A percentile compares a stretch with the other conserved stretches of the same genome.
phyloP scores from a whole-genome alignment of 495 filamentous ascomycete species.

The Aspergillus affinis region DNA sequence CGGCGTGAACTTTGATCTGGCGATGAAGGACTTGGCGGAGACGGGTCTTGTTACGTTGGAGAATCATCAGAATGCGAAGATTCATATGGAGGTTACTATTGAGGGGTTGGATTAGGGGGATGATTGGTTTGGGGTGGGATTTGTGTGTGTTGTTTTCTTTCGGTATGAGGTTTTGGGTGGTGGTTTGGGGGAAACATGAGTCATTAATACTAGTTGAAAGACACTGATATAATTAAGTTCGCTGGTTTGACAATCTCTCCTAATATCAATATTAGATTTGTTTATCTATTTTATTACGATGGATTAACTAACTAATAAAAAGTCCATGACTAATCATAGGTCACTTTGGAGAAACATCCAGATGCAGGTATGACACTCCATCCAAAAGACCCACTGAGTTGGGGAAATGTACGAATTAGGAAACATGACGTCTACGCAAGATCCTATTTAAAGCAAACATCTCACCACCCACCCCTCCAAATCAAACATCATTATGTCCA shows the following conservation, averaged over 20 bases:
- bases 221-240: background rate
- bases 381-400: background rate
- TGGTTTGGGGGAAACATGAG: background rate
- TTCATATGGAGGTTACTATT: constrained; percentile 3
- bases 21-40: background rate
- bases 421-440: background rate
- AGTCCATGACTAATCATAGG: background rate
- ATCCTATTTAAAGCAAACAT: background rate
- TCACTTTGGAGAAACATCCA: background rate
- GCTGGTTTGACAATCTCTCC: too few species aligned
- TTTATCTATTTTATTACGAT: too few species aligned
- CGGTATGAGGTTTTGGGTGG: background rate
- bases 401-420: background rate
- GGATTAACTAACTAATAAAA: too few species aligned
- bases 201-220: background rate
- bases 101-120: background rate
- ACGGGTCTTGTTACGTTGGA: background rate
- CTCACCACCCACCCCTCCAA: too few species aligned
- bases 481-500: constrained; percentile 2
- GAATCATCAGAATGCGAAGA: background rate
- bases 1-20: background rate
- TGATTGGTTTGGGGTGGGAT: background rate
- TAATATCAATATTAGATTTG: too few species aligned
- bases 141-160: background rate
- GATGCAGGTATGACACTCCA: background rate